These are phyloP conservation scores for Rhodotorula sp. DNA, from an alignment of 1,284 basidiomycete genomes.

Conservation along the genomic window DNA sequence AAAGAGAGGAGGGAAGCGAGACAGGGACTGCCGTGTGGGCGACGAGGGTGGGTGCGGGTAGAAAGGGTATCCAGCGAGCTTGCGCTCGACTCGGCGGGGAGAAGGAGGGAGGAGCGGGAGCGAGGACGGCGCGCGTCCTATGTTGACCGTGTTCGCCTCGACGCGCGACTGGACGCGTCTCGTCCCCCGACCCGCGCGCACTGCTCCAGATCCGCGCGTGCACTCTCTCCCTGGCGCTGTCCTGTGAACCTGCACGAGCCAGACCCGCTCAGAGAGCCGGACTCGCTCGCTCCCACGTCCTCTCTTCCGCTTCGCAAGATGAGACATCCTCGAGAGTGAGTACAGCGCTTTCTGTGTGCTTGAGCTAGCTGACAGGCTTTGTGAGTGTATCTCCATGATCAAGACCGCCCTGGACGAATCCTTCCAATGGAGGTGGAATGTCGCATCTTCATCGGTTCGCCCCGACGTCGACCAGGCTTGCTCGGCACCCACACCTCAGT, in stretches of 20 bases:
- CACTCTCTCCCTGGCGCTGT: too few species aligned
- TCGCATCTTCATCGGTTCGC: neutral
- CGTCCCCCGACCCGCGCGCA: too few species aligned
- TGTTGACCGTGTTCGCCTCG: too few species aligned
- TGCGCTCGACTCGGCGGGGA: neutral
- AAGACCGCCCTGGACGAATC: neutral
- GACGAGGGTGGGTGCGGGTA: neutral
- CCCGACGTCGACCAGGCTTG: neutral
- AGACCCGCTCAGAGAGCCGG: neutral
- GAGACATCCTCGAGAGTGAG: neutral
- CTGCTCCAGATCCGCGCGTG: too few species aligned
- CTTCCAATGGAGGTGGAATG: neutral
- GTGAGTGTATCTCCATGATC: too few species aligned
- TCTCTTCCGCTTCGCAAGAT: neutral
- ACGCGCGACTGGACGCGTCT: too few species aligned
- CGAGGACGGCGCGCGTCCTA: neutral
- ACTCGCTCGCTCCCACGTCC: neutral
- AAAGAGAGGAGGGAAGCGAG: neutral
- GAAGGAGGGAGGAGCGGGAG: neutral
- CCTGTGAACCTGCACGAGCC: neutral
- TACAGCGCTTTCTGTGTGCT: neutral
- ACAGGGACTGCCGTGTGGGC: conserved; percentile 9
- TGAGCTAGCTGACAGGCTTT: too few species aligned
- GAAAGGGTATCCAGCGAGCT: neutral
- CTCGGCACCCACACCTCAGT: neutral